phyloP scores from a whole-genome alignment of 352 stramenopile genomes.

The Phytophthora aleatoria region DNA sequence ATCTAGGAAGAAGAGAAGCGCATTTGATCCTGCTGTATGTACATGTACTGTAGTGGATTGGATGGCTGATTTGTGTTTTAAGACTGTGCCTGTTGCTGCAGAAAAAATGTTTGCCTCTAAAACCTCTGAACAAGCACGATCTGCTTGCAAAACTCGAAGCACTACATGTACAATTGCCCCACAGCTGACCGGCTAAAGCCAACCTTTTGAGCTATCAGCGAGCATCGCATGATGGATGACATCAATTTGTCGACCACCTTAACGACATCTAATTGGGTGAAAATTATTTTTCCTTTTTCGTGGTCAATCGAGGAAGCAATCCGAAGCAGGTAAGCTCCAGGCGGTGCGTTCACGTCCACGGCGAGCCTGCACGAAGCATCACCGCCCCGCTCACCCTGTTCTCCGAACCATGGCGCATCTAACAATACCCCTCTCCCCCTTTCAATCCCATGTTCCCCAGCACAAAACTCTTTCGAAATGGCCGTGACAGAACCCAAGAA shows the following conservation, averaged over 20 bases:
- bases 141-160: no score
- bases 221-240: no score
- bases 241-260: not conserved
- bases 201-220: no score
- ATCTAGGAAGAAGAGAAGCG: not conserved
- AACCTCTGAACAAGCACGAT: no score
- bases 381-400: not conserved
- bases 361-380: not conserved
- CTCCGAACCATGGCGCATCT: not conserved
- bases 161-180: no score
- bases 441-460: not conserved
- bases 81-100: not conserved
- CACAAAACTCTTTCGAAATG: constrained; percentile 16
- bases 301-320: constrained; percentile 10
- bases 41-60: not conserved
- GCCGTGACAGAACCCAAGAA: constrained; percentile 37
- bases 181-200: no score
- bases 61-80: constrained; percentile 1
- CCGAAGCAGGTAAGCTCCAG: constrained; percentile 11
- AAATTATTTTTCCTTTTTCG: constrained; percentile 3
- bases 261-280: constrained; percentile 16
- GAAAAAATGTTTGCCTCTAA: not conserved
- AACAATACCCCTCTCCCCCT: not conserved
- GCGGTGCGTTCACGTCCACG: no score
- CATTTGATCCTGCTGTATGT: not conserved